Evolutionary conservation across 306 rosid species (phyloP).

Genomic region (Acacia crassicarpa): DNA sequence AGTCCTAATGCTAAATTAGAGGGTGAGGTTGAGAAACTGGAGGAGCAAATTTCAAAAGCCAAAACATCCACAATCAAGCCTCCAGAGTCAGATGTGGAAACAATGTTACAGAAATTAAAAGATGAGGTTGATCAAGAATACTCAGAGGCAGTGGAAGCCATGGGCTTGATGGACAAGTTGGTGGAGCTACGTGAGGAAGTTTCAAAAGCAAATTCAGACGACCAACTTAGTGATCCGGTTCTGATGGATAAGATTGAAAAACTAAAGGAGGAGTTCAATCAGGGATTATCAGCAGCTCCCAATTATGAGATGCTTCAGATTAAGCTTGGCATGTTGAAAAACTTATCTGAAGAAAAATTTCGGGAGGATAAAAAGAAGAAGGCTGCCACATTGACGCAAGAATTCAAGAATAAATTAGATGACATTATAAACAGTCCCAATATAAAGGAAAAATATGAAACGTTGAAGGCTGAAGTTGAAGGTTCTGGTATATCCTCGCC

Average conservation of each 20-base stretch:
- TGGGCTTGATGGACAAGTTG: constrained; percentile 64
- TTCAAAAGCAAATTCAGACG: constrained; percentile 49
- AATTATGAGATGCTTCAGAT: constrained; percentile 58
- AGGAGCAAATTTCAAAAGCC: constrained; percentile 51
- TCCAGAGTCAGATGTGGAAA: constrained; percentile 44
- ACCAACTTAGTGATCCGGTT: constrained; percentile 51
- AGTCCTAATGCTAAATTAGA: constrained; percentile 47
- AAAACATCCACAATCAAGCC: constrained; percentile 46
- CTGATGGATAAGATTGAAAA: constrained; percentile 64
- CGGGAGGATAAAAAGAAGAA: constrained; percentile 38
- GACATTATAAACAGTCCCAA: constrained; percentile 48
- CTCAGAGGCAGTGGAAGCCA: constrained; percentile 60
- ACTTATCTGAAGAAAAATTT: constrained; percentile 56
- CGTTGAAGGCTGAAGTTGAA: constrained; percentile 63
- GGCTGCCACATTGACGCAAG: constrained; percentile 53
- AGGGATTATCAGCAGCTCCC: constrained; percentile 56
- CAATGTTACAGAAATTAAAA: constrained; percentile 56
- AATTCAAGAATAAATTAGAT: constrained; percentile 46
- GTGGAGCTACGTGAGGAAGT: constrained; percentile 51
- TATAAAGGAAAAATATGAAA: constrained; percentile 59
- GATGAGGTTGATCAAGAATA: constrained; percentile 69
- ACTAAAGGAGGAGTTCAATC: constrained; percentile 59
- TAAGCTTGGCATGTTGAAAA: constrained; percentile 59
- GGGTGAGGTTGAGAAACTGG: constrained; percentile 62
- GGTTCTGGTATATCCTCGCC: constrained; percentile 43